phyloP scores from a whole-genome alignment of 331 rosid species.

The Erythrophleum ivorense region DNA sequence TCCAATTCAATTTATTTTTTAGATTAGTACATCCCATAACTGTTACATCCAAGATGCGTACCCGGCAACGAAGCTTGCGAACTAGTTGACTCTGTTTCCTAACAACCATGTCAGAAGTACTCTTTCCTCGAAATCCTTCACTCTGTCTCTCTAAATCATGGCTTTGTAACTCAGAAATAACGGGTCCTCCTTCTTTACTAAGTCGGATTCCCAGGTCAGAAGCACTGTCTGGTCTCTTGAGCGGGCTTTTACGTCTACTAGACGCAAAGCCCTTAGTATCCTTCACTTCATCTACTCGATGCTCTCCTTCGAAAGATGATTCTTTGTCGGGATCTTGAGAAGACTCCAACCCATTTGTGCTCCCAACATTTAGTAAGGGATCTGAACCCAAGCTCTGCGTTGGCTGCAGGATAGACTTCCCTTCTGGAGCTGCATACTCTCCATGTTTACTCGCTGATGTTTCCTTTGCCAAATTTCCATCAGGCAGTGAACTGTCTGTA shows the following conservation, averaged over 20 bases:
- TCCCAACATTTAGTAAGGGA: constrained; percentile 49
- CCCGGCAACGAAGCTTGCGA: constrained; percentile 93
- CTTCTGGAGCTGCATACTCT: constrained; percentile 51
- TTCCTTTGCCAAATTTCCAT: constrained; percentile 53
- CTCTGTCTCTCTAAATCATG: constrained; percentile 61
- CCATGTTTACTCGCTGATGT: constrained; percentile 46
- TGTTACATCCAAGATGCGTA: constrained; percentile 52
- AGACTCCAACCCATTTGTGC: constrained; percentile 42
- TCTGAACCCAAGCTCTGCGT: constrained; percentile 43
- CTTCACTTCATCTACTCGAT: constrained; percentile 52
- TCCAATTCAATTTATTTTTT: constrained; percentile 24
- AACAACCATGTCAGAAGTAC: constrained; percentile 65
- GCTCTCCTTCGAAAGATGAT: constrained; percentile 41
- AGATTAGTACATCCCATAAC: constrained; percentile 31
- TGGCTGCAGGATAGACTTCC: constrained; percentile 41
- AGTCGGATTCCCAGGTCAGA: constrained; percentile 64
- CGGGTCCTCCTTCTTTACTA: constrained; percentile 54
- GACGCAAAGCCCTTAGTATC: background rate
- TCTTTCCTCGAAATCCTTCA: constrained; percentile 56
- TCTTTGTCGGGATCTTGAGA: constrained; percentile 47
- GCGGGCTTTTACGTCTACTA: constrained; percentile 44
- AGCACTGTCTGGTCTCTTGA: constrained; percentile 82
- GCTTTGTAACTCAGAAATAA: constrained; percentile 76
- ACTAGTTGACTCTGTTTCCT: constrained; percentile 62
- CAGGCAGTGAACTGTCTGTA: background rate